phyloP scores from a whole-genome alignment of 495 filamentous ascomycete genomes.

The Aspergillus sclerotioniger region DNA sequence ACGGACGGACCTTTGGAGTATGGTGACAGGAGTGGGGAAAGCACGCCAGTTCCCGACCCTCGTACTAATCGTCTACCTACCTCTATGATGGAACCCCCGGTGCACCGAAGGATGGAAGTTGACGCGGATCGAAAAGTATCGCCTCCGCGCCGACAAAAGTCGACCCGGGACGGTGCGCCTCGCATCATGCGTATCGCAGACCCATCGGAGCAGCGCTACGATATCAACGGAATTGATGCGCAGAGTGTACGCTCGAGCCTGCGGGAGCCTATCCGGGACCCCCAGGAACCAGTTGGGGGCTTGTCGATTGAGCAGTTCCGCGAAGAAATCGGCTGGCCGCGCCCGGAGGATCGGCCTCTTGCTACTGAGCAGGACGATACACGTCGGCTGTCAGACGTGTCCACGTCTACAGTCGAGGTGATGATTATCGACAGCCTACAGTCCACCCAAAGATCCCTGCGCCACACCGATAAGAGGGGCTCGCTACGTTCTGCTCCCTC shows the following conservation, averaged over 20 bases:
- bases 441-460: constrained; percentile 50
- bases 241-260: constrained; percentile 31
- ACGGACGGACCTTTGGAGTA: not conserved
- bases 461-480: constrained; percentile 68
- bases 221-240: constrained; percentile 18
- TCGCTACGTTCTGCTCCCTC: constrained; percentile 55
- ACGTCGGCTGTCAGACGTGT: constrained; percentile 58
- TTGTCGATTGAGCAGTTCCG: constrained; percentile 40
- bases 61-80: not conserved
- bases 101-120: not conserved
- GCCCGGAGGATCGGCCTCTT: constrained; percentile 23
- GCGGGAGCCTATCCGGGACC: constrained; percentile 21
- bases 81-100: not conserved
- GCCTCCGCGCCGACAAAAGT: constrained; percentile 2
- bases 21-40: constrained; percentile 3
- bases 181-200: constrained; percentile 5
- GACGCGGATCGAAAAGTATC: not conserved
- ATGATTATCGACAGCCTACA: constrained; percentile 64
- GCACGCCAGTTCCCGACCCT: not conserved
- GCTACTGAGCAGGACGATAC: constrained; percentile 36
- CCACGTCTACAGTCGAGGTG: constrained; percentile 70
- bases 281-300: constrained; percentile 21
- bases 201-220: constrained; percentile 6
- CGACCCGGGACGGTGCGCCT: not conserved
- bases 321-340: constrained; percentile 45